Conservation (phyloP, 768 basidiomycete genomes). For the Cubamyces lactineus region DNA sequence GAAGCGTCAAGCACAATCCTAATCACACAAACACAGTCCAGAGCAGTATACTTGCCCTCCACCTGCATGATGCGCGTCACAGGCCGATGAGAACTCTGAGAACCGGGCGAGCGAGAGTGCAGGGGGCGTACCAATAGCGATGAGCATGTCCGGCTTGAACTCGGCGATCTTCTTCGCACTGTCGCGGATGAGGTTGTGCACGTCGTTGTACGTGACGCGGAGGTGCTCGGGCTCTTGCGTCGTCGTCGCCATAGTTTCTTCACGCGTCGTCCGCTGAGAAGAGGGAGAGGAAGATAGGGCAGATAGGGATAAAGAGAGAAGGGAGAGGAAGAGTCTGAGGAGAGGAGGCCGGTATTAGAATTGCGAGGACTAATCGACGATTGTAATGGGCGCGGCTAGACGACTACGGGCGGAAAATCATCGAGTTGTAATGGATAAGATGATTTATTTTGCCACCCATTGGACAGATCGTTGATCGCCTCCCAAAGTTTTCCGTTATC, state of each 20-base stretch:
- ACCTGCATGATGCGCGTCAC: conserved; percentile 44
- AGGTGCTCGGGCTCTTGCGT: conserved; percentile 56
- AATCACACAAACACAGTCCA: neutral
- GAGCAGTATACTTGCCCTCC: conserved; percentile 68
- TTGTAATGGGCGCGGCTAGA: too few relatives aligned
- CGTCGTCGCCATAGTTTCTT: conserved; percentile 23
- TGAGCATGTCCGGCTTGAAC: conserved; percentile 86
- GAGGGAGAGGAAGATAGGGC: conserved; percentile 5
- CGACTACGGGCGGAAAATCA: too few relatives aligned
- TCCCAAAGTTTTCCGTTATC: conserved; percentile 9
- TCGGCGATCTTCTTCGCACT: conserved; percentile 67
- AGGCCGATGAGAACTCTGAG: neutral
- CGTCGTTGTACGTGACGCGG: conserved; percentile 86
- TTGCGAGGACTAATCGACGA: too few relatives aligned
- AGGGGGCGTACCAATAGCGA: conserved; percentile 70
- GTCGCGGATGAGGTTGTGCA: conserved; percentile 83
- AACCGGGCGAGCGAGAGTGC: neutral
- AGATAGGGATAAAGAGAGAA: conserved; percentile 4
- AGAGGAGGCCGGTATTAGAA: too few relatives aligned
- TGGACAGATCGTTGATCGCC: neutral
- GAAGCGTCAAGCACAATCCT: conserved; percentile 23
- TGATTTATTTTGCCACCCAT: neutral
- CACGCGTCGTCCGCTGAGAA: neutral
- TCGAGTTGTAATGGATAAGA: conserved; percentile 1
- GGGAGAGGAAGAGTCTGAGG: conserved; percentile 2